A percentile compares a stretch with the other conserved stretches of the same genome.
Conservation (phyloP, 1,284 basidiomycete genomes). For the Cystobasidiaceae sp. region DNA sequence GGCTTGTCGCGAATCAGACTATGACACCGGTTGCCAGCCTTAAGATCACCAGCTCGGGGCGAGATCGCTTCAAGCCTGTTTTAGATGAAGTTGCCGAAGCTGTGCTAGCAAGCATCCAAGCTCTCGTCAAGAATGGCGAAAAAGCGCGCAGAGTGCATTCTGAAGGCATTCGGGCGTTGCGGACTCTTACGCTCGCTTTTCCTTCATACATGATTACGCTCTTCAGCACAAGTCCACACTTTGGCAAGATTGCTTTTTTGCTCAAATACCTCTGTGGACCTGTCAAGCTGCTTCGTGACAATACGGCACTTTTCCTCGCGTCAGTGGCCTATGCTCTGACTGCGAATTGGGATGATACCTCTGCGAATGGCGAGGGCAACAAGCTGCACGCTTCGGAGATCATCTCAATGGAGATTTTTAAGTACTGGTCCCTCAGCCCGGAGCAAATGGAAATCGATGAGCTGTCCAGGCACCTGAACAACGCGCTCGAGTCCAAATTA, state of each 20-base stretch:
- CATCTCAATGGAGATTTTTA: constrained; percentile 13
- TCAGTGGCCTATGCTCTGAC: constrained; percentile 20
- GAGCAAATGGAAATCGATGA: constrained; percentile 15
- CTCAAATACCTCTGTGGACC: constrained; percentile 7
- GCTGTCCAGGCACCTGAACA: constrained; percentile 3
- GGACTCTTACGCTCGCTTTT: background rate
- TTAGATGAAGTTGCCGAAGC: background rate
- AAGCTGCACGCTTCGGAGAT: constrained; percentile 8
- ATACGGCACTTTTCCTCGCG: constrained; percentile 18
- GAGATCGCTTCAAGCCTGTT: background rate
- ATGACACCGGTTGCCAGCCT: background rate
- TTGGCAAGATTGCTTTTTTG: constrained; percentile 11
- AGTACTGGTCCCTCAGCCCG: constrained; percentile 8
- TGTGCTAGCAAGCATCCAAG: background rate
- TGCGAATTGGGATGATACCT: constrained; percentile 10
- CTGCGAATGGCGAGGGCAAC: background rate
- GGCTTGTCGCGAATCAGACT: constrained; percentile 23
- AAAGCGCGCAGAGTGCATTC: constrained; percentile 8
- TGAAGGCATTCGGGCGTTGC: constrained; percentile 15
- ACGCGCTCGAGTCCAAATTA: background rate
- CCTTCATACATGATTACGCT: background rate
- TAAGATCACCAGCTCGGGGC: too few species aligned
- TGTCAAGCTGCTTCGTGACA: constrained; percentile 20
- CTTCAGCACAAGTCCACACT: background rate
- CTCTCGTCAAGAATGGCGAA: constrained; percentile 19